These are phyloP conservation scores for Quaeritorhiza haematococci DNA, from an alignment of 371 early-diverging fungal genomes.

Conservation along the genomic window DNA sequence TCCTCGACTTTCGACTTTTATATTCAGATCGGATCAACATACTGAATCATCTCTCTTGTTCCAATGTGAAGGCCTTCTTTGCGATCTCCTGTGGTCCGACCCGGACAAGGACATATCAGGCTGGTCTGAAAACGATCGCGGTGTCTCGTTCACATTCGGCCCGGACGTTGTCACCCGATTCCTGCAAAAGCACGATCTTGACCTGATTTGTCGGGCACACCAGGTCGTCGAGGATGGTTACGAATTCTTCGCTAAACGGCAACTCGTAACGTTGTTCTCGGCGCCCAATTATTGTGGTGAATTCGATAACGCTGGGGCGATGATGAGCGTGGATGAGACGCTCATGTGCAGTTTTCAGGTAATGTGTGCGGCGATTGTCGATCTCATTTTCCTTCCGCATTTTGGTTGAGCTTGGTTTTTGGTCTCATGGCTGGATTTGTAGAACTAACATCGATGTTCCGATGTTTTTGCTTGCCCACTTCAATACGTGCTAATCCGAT, in stretches of 20 bases:
- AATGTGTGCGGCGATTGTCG: too few species aligned
- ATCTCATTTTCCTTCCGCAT: too few species aligned
- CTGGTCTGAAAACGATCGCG: conserved; percentile 90
- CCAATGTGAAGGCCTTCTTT: conserved; percentile 64
- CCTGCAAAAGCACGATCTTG: conserved; percentile 86
- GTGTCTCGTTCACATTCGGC: conserved; percentile 87
- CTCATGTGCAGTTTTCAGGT: conserved; percentile 64
- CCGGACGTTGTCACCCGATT: conserved; percentile 82
- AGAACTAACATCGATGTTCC: too few species aligned
- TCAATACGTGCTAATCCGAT: too few species aligned
- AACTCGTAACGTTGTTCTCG: conserved; percentile 90
- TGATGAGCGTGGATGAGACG: conserved; percentile 96
- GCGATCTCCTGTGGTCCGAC: conserved; percentile 96
- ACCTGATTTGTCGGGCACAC: conserved; percentile 91
- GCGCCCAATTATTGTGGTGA: conserved; percentile 96
- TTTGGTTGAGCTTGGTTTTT: too few species aligned
- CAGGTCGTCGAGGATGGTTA: conserved; percentile 96
- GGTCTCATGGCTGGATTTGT: too few species aligned
- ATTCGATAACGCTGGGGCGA: conserved; percentile 94
- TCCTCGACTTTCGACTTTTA: too few species aligned
- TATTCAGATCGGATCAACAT: neutral
- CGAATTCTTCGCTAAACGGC: conserved; percentile 90
- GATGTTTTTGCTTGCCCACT: too few species aligned
- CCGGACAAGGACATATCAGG: conserved; percentile 81
- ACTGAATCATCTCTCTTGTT: conserved; percentile 1